Evolutionary conservation across 306 rosid genomes (phyloP), one percentile per base, ranked within the genome.

Genomic region (Cucurbita pepo): DNA sequence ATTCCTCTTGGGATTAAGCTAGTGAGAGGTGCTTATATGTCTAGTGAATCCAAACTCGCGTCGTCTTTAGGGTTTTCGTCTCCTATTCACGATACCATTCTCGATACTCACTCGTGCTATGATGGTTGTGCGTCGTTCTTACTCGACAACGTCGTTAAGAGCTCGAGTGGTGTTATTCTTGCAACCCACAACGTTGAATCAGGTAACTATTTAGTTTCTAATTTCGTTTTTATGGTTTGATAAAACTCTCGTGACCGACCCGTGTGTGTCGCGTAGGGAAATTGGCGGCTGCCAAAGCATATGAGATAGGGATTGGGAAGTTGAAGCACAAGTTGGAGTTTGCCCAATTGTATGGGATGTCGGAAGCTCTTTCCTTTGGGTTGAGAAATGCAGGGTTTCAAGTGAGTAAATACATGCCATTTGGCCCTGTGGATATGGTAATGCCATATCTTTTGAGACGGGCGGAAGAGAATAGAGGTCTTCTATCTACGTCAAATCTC

Each of bases 21-120:
- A 55, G 99, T 95, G 40, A 82, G 99, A 8, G 99, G 97, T 8
- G 99, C 99, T 64, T 95, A 95, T 44, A 94, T 94, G 97, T 91
- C 97, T 0, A 77, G 83, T 13, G 99, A 94, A 53, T 73, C 80
- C 1, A 77, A 55, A 22, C 37, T 89, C 15, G 97, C 99, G 25
- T 78, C 81, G 44, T 77, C 94, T 7, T 55, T 86, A 38, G 91
- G 97, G 9, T 82, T 61, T 56, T 83, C 73, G 2, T 91, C 97
- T 40, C 99, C 99, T 10, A 79, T 94, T 70, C 99, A 94, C 77
- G 55, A 85, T 10, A 79, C 78, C 73, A 88, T 94, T 9, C 75
- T 80, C 30, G 95, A 89, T 21, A 94, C 99, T 0, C 99, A 94
- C 45, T 81, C 70, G 3, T 91, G 97, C 73, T 94, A 76, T 83